These are phyloP conservation scores for Penicillium arizonense DNA, from an alignment of 495 filamentous ascomycete species.

Conservation along the genomic window DNA sequence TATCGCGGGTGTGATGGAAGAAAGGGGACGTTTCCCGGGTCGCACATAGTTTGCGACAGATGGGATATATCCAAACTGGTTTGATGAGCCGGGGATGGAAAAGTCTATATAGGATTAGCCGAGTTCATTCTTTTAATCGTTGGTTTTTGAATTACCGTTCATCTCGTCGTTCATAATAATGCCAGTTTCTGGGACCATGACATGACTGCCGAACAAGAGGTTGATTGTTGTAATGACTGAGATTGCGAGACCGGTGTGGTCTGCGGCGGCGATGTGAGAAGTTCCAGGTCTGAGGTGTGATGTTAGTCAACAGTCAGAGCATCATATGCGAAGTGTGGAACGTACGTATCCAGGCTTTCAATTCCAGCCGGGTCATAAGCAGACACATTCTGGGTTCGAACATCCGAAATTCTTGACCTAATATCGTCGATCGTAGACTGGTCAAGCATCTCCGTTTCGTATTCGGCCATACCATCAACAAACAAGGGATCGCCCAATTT, in stretches of 20 bases:
- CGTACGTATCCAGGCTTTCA: conserved; percentile 59
- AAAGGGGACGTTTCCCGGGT: conserved; percentile 78
- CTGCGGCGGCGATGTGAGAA: conserved; percentile 70
- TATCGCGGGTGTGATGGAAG: conserved; percentile 75
- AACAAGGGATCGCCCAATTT: conserved; percentile 79
- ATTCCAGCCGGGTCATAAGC: conserved; percentile 69
- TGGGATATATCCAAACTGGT: conserved; percentile 81
- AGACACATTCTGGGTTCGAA: conserved; percentile 61
- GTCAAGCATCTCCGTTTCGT: conserved; percentile 65
- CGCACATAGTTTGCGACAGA: conserved; percentile 77
- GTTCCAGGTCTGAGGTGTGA: conserved; percentile 56
- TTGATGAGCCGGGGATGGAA: conserved; percentile 70
- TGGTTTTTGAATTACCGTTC: conserved; percentile 58
- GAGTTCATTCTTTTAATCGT: not conserved
- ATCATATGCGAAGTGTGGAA: not conserved
- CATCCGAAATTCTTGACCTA: conserved; percentile 66
- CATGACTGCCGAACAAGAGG: conserved; percentile 71
- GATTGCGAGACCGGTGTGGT: conserved; percentile 66
- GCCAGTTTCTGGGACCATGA: conserved; percentile 79
- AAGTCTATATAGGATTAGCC: conserved; percentile 45
- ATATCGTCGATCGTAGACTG: conserved; percentile 54
- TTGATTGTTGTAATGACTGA: conserved; percentile 82
- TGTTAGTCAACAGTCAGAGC: not conserved
- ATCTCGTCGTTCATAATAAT: conserved; percentile 95
- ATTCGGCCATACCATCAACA: conserved; percentile 59